Evolutionary conservation across 1,139 yeast species (phyloP).

Genomic region (Candida frijolesensis): DNA sequence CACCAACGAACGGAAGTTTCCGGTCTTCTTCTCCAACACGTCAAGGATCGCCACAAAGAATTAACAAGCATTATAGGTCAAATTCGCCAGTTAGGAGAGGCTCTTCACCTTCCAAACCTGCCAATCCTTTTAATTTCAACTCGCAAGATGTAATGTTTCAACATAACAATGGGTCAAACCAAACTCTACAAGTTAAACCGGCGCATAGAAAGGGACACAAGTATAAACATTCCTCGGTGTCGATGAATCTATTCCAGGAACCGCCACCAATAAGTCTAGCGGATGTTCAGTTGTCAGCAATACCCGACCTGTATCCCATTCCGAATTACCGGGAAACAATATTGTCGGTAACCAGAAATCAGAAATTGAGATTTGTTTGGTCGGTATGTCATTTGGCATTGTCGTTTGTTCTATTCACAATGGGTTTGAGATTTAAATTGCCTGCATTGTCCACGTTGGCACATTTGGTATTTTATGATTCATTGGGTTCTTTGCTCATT

Average conservation of each 20-base stretch:
- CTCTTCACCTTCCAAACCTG: slow-evolving; percentile 32
- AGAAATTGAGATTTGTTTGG: slow-evolving; percentile 63
- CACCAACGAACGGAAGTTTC: background rate
- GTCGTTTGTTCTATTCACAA: slow-evolving; percentile 58
- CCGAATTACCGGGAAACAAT: slow-evolving; percentile 71
- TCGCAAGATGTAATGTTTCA: slow-evolving; percentile 40
- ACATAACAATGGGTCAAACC: slow-evolving; percentile 28
- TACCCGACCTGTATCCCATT: slow-evolving; percentile 79
- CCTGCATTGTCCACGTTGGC: slow-evolving; percentile 77
- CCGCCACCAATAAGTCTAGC: slow-evolving; percentile 63
- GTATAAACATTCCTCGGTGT: slow-evolving; percentile 95
- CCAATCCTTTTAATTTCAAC: slow-evolving; percentile 46
- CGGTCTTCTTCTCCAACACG: slow-evolving; percentile 33
- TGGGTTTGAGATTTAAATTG: slow-evolving; percentile 59
- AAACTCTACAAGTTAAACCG: slow-evolving; percentile 45
- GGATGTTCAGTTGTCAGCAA: slow-evolving; percentile 59
- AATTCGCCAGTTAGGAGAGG: slow-evolving; percentile 33
- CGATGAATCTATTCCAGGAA: slow-evolving; percentile 93
- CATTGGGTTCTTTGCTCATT: slow-evolving; percentile 72
- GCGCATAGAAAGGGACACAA: slow-evolving; percentile 92
- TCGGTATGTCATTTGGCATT: slow-evolving; percentile 62
- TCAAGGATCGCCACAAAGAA: slow-evolving; percentile 35
- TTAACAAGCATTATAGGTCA: slow-evolving; percentile 29
- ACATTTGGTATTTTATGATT: slow-evolving; percentile 84
- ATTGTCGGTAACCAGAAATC: slow-evolving; percentile 54